phyloP scores from a whole-genome alignment of 2,329 filamentous ascomycete genomes.

The Neophaeococcomyces mojaviensis region DNA sequence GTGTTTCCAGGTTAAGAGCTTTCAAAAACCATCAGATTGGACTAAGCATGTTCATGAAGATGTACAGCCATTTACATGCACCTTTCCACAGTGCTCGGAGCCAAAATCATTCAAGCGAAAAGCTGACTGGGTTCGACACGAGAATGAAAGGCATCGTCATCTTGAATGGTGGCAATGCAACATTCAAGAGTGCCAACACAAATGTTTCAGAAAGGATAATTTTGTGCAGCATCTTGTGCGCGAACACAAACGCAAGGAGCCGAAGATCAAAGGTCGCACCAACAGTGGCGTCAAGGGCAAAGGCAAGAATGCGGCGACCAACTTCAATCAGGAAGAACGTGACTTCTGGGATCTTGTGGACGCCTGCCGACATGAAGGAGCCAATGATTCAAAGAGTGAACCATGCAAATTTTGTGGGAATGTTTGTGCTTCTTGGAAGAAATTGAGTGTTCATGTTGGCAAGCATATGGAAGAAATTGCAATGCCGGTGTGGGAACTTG shows the following conservation, averaged over 20 bases:
- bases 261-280: constrained; percentile 66
- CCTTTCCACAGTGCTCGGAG: constrained; percentile 73
- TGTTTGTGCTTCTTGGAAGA: constrained; percentile 78
- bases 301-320: constrained; percentile 24
- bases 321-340: constrained; percentile 41
- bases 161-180: constrained; percentile 87
- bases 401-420: constrained; percentile 82
- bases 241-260: constrained; percentile 80
- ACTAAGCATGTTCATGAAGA: constrained; percentile 95
- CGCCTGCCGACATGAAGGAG: constrained; percentile 64
- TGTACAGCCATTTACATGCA: constrained; percentile 87
- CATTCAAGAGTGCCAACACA: constrained; percentile 70
- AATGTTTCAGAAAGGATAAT: constrained; percentile 82
- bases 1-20: constrained; percentile 77
- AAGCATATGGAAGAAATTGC: constrained; percentile 93
- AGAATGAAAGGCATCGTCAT: constrained; percentile 84
- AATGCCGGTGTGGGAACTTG: constrained; percentile 61
- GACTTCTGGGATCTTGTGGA: constrained; percentile 72
- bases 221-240: constrained; percentile 88
- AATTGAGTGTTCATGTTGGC: constrained; percentile 83
- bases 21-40: constrained; percentile 90
- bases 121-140: constrained; percentile 90
- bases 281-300: constrained; percentile 54
- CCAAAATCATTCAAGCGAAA: constrained; percentile 92
- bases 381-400: constrained; percentile 61